Percentiles rank a stretch among this genome's conserved stretches.
Conservation (phyloP, 345 rosid species). For the Salix dunnii region DNA sequence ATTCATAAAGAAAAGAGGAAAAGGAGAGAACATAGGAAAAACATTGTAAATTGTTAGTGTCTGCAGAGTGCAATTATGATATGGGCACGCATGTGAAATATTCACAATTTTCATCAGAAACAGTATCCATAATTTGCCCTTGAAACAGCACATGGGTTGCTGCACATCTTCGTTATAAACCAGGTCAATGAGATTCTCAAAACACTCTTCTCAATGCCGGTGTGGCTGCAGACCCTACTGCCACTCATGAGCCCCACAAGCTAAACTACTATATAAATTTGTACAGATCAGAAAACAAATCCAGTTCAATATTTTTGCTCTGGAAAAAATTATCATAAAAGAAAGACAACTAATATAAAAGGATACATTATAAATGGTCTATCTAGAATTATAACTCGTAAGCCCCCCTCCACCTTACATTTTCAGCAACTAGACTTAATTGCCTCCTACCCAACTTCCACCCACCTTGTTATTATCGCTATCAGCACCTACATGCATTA, state of each 20-base stretch:
- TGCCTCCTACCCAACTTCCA: constrained; percentile 40
- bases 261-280: too few species aligned
- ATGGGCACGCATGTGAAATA: too few species aligned
- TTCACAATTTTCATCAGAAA: background rate
- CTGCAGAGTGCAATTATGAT: too few species aligned
- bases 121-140: constrained; percentile 10
- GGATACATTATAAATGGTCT: constrained; percentile 10
- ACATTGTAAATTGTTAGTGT: too few species aligned
- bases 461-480: constrained; percentile 32
- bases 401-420: constrained; percentile 1
- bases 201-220: constrained; percentile 29
- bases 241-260: background rate
- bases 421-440: constrained; percentile 33
- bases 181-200: constrained; percentile 24
- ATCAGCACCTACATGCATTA: constrained; percentile 46
- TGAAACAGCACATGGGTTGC: constrained; percentile 39
- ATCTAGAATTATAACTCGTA: constrained; percentile 5
- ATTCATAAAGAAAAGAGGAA: too few species aligned
- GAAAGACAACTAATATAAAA: too few species aligned
- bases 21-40: too few species aligned
- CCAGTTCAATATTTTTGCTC: background rate
- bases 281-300: too few species aligned
- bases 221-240: background rate
- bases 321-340: too few species aligned
- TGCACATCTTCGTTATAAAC: constrained; percentile 11